Percentiles rank a stretch among this genome's conserved stretches.
Evolutionary conservation across 192 early-diverging fungal genomes (phyloP).

Genomic region (Linnemannia schmuckeri): DNA sequence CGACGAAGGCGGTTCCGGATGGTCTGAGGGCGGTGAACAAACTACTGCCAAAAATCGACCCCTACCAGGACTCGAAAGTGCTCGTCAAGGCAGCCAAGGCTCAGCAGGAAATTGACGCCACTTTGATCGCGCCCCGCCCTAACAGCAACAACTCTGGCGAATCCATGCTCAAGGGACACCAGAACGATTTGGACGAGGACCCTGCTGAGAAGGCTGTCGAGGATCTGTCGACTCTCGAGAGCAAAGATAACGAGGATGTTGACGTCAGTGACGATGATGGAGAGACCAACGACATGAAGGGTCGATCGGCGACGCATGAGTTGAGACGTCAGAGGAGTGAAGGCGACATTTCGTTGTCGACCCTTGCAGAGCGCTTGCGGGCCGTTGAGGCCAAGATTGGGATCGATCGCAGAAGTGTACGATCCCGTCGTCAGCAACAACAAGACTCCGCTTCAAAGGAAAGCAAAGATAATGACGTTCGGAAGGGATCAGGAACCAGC

Average conservation of each 20-base stretch:
- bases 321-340: constrained; percentile 19
- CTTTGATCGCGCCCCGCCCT: not conserved
- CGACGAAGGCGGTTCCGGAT: constrained; percentile 48
- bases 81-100: constrained; percentile 11
- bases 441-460: not conserved
- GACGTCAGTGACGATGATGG: not conserved
- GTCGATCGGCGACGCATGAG: not conserved
- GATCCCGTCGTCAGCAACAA: not conserved
- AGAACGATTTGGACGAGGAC: constrained; percentile 15
- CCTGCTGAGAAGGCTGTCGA: constrained; percentile 8
- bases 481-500: not conserved
- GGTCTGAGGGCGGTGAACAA: constrained; percentile 37
- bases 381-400: constrained; percentile 26
- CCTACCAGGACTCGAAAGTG: constrained; percentile 31
- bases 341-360: constrained; percentile 7
- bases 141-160: not conserved
- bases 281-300: not conserved
- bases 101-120: constrained; percentile 6
- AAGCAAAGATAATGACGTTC: not conserved
- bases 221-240: not conserved
- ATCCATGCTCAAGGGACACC: constrained; percentile 16
- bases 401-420: not conserved
- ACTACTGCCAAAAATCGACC: constrained; percentile 25
- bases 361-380: constrained; percentile 17
- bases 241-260: not conserved